phyloP scores from a whole-genome alignment of 1,284 basidiomycete species.

The Schizophyllum amplum region DNA sequence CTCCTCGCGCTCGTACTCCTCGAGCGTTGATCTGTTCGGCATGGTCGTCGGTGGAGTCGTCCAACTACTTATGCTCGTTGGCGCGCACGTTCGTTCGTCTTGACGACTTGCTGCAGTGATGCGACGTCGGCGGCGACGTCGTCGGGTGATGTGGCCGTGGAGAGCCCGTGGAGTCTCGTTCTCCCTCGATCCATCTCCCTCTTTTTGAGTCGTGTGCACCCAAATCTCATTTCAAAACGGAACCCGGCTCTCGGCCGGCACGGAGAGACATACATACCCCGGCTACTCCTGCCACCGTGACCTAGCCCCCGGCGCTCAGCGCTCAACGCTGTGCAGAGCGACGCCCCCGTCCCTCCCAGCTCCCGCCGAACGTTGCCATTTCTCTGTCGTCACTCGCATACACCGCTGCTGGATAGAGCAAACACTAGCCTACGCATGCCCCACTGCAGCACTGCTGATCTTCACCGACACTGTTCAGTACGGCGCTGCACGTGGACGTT shows the following conservation, averaged over 20 bases:
- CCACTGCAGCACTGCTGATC: no score
- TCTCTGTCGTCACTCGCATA: no score
- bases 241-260: not conserved
- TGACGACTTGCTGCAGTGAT: not conserved
- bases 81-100: not conserved
- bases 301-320: not conserved
- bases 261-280: not conserved
- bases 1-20: slow-evolving; percentile 34
- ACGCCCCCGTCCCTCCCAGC: not conserved
- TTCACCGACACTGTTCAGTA: not conserved
- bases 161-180: not conserved
- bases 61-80: not conserved
- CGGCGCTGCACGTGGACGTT: not conserved
- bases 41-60: not conserved
- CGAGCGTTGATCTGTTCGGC: slow-evolving; percentile 22
- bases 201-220: not conserved
- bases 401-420: no score
- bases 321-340: not conserved
- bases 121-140: not conserved
- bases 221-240: not conserved
- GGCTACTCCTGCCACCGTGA: no score
- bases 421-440: not conserved
- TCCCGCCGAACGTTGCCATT: not conserved
- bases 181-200: not conserved
- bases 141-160: not conserved